Percentiles rank a stretch among this genome's conserved stretches.
phyloP scores from a whole-genome alignment of 2,329 filamentous ascomycete species.

The Trichoderma simmonsii region DNA sequence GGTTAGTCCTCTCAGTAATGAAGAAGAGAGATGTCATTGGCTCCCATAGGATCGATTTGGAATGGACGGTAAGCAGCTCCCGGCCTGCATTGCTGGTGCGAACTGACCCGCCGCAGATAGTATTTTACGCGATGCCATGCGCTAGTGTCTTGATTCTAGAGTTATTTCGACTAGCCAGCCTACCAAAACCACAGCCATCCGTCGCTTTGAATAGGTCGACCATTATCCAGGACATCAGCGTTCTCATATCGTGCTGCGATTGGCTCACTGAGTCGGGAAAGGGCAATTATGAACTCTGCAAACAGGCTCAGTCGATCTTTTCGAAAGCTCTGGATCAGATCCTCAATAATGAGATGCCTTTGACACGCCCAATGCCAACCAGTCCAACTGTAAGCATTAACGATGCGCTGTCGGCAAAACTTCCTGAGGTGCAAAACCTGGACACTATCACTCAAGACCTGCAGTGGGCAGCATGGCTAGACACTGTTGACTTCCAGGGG shows the following conservation, averaged over 20 bases:
- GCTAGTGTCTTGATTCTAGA: neutral
- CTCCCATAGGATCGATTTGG: neutral
- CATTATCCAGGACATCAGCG: neutral
- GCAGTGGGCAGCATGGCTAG: neutral
- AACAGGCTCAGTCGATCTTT: neutral
- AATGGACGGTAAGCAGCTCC: neutral
- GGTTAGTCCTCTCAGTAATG: neutral
- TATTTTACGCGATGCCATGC: slow-evolving; percentile 1
- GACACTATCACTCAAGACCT: neutral
- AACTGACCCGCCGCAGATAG: neutral
- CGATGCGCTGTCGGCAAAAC: neutral
- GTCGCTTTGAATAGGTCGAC: neutral
- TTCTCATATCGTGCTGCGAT: neutral
- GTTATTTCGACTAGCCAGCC: neutral
- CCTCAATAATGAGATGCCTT: neutral
- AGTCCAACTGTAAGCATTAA: neutral
- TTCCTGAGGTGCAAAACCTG: neutral
- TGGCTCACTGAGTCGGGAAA: neutral
- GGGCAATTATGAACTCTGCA: neutral
- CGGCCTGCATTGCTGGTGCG: neutral
- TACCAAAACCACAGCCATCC: neutral
- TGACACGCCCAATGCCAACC: neutral
- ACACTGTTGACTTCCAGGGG: neutral
- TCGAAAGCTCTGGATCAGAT: slow-evolving; percentile 1
- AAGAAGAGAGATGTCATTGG: neutral